Conservation (phyloP, 73 alveolate species). For the Durusdinium trenchii region DNA sequence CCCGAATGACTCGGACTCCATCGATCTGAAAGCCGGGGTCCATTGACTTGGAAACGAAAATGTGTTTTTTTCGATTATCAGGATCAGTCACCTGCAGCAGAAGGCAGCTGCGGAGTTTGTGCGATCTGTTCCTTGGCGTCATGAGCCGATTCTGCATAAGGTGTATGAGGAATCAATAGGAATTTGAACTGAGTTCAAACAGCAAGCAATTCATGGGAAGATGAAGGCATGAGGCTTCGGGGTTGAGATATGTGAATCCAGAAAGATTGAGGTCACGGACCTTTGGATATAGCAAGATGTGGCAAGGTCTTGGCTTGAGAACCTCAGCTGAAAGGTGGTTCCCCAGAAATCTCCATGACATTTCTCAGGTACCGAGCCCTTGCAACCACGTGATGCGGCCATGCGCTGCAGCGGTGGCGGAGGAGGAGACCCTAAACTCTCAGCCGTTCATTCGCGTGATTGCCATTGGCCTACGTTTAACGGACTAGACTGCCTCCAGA, state of each 20-base stretch:
- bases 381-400: conserved; percentile 43
- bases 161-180: not conserved
- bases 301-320: not conserved
- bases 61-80: not conserved
- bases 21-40: not conserved
- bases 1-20: not conserved
- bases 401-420: conserved; percentile 63
- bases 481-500: too few species aligned
- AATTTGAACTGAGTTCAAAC: not conserved
- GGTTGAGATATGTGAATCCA: not conserved
- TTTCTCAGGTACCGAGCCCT: conserved; percentile 52
- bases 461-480: too few species aligned
- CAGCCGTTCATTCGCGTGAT: too few species aligned
- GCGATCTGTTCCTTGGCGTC: not conserved
- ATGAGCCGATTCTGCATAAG: not conserved
- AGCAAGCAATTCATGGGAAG: not conserved
- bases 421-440: too few species aligned
- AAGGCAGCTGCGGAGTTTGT: conserved; percentile 11
- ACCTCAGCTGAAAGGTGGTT: not conserved
- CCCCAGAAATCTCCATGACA: too few species aligned
- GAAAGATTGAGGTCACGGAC: not conserved
- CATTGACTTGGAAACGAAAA: not conserved
- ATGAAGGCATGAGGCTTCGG: not conserved
- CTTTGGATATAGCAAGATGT: not conserved
- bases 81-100: not conserved